Conservation (phyloP, 208 protist genomes). For the Wallacemonas collosoma region DNA sequence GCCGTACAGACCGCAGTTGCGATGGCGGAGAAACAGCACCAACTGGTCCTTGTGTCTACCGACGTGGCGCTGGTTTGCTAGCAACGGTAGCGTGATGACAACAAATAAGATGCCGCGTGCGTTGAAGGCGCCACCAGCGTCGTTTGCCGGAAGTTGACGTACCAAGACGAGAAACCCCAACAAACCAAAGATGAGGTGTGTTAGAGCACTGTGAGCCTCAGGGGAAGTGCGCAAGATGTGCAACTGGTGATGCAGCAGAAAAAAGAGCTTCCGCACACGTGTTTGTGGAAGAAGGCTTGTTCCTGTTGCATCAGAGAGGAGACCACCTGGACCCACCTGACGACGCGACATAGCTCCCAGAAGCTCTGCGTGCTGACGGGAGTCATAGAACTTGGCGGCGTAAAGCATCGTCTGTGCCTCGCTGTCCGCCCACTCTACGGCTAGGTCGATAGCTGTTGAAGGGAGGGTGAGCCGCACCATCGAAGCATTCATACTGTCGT, state of each 20-base stretch:
- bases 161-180: slow-evolving; percentile 36
- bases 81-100: slow-evolving; percentile 48
- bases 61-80: slow-evolving; percentile 45
- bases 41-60: slow-evolving; percentile 36
- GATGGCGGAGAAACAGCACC: slow-evolving; percentile 44
- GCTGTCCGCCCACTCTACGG: slow-evolving; percentile 58
- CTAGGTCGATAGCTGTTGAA: slow-evolving; percentile 50
- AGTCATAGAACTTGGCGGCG: slow-evolving; percentile 64
- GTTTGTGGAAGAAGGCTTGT: slow-evolving; percentile 7
- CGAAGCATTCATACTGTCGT: background rate
- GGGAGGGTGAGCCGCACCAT: slow-evolving; percentile 5
- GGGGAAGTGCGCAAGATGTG: slow-evolving; percentile 26
- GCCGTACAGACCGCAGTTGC: slow-evolving; percentile 51
- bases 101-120: slow-evolving; percentile 66
- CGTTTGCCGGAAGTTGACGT: slow-evolving; percentile 38
- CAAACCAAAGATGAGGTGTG: slow-evolving; percentile 32
- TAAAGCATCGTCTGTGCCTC: slow-evolving; percentile 55
- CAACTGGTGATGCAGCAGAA: slow-evolving; percentile 46
- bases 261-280: slow-evolving; percentile 32
- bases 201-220: slow-evolving; percentile 24
- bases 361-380: slow-evolving; percentile 26
- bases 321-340: background rate
- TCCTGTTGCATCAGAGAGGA: background rate
- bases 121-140: slow-evolving; percentile 70
- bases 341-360: slow-evolving; percentile 24